Conservation (phyloP, 75 land plant species). For the Selaginella moellendorffii region DNA sequence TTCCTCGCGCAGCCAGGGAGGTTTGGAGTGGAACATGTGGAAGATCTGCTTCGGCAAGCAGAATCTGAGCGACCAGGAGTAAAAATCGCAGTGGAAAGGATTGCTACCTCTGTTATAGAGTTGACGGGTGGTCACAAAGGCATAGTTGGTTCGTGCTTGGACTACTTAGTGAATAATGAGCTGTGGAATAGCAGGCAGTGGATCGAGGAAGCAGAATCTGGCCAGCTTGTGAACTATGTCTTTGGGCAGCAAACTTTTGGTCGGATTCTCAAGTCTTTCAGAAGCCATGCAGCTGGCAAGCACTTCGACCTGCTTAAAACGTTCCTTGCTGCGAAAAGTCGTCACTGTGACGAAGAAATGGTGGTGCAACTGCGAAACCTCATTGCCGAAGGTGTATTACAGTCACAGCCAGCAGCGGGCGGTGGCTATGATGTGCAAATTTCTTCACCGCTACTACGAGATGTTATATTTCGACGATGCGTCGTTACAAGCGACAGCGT, state of each 20-base stretch:
- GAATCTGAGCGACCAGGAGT: neutral
- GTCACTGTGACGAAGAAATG: neutral
- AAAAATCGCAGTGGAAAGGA: neutral
- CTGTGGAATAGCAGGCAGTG: neutral
- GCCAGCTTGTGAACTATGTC: neutral
- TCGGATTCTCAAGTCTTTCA: neutral
- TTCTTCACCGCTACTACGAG: neutral
- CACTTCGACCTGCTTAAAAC: neutral
- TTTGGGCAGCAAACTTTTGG: neutral
- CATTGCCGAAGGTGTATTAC: neutral
- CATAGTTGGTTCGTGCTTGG: neutral
- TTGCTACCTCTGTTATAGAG: neutral
- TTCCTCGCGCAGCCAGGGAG: neutral
- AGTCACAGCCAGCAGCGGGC: neutral
- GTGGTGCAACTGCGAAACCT: neutral
- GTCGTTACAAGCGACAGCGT: neutral
- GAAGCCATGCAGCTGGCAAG: neutral
- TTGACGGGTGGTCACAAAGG: neutral
- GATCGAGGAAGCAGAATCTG: neutral
- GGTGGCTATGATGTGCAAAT: neutral
- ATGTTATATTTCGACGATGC: neutral
- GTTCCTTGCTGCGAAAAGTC: neutral
- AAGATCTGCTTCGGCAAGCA: neutral
- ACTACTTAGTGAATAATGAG: neutral
- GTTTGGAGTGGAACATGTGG: neutral